phyloP scores from a whole-genome alignment of 306 rosid species.

The Rubus idaeus region DNA sequence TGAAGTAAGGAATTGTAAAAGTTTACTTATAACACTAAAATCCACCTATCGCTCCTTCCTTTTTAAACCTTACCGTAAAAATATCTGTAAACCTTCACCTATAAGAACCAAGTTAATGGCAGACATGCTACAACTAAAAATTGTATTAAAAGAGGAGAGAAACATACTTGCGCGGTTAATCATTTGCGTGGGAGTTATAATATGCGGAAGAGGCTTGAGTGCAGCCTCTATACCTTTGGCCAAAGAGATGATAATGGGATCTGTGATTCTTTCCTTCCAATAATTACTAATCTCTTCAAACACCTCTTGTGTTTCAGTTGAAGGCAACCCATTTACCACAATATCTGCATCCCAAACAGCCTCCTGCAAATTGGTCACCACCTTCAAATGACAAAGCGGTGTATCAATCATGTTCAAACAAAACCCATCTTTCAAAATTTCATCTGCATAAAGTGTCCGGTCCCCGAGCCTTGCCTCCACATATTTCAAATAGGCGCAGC shows the following conservation, averaged over 20 bases:
- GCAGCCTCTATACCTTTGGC: slow-evolving; percentile 94
- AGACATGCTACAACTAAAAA: not conserved
- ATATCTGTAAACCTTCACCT: not conserved
- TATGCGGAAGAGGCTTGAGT: slow-evolving; percentile 78
- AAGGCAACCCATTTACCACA: slow-evolving; percentile 95
- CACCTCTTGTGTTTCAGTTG: slow-evolving; percentile 80
- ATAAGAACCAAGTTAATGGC: slow-evolving; percentile 18
- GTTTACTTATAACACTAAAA: not conserved
- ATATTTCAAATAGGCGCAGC: slow-evolving; percentile 82
- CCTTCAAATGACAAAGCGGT: slow-evolving; percentile 89
- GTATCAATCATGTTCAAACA: slow-evolving; percentile 94
- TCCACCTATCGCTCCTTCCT: not conserved
- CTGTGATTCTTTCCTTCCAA: slow-evolving; percentile 87
- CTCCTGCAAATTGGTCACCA: slow-evolving; percentile 90
- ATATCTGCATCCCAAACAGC: slow-evolving; percentile 98
- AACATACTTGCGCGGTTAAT: slow-evolving; percentile 81
- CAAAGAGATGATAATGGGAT: slow-evolving; percentile 77
- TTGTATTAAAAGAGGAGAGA: slow-evolving; percentile 8
- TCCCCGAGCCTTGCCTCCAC: slow-evolving; percentile 96
- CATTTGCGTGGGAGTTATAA: slow-evolving; percentile 85
- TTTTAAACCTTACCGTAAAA: not conserved
- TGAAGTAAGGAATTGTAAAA: not conserved
- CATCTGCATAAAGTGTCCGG: slow-evolving; percentile 78
- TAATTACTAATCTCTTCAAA: slow-evolving; percentile 82
- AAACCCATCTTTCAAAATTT: slow-evolving; percentile 87